phyloP scores from a whole-genome alignment of 768 basidiomycete genomes.

The Amanita thiersii region DNA sequence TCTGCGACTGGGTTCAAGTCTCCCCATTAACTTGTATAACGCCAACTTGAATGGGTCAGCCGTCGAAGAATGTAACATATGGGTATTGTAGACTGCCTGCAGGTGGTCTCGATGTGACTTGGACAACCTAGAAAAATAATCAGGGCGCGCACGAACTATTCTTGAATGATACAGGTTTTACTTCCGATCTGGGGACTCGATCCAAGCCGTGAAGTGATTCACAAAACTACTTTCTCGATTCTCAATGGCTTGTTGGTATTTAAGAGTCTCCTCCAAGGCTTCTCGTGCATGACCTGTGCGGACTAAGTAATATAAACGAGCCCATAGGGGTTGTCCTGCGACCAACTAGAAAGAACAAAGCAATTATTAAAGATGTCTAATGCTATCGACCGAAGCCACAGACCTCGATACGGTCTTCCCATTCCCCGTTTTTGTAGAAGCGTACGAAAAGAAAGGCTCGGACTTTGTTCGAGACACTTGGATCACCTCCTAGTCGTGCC shows the following conservation, averaged over 20 bases:
- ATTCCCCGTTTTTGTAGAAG: conserved; percentile 74
- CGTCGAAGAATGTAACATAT: conserved; percentile 82
- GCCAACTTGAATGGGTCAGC: conserved; percentile 96
- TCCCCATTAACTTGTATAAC: conserved; percentile 91
- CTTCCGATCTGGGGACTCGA: conserved; percentile 75
- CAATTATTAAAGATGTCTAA: not conserved
- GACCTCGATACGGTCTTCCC: conserved; percentile 87
- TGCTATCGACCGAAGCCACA: conserved; percentile 17
- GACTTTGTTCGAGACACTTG: conserved; percentile 83
- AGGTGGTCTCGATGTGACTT: conserved; percentile 75
- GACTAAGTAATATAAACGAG: conserved; percentile 86
- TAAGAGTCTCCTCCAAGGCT: conserved; percentile 67
- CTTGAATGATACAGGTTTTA: conserved; percentile 28
- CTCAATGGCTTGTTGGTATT: conserved; percentile 63
- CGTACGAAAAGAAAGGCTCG: conserved; percentile 78
- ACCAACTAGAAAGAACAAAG: conserved; percentile 47
- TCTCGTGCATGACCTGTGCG: conserved; percentile 79
- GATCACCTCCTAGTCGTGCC: conserved; percentile 86
- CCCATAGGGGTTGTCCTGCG: conserved; percentile 87
- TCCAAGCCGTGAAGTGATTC: conserved; percentile 75
- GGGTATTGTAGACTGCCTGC: conserved; percentile 72
- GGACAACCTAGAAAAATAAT: conserved; percentile 39
- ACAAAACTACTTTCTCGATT: conserved; percentile 80
- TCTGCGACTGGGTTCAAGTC: conserved; percentile 75
- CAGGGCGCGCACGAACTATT: conserved; percentile 2